These are phyloP conservation scores for Fomitopsis palustris DNA, from an alignment of 1,284 basidiomycete species.

Conservation along the genomic window DNA sequence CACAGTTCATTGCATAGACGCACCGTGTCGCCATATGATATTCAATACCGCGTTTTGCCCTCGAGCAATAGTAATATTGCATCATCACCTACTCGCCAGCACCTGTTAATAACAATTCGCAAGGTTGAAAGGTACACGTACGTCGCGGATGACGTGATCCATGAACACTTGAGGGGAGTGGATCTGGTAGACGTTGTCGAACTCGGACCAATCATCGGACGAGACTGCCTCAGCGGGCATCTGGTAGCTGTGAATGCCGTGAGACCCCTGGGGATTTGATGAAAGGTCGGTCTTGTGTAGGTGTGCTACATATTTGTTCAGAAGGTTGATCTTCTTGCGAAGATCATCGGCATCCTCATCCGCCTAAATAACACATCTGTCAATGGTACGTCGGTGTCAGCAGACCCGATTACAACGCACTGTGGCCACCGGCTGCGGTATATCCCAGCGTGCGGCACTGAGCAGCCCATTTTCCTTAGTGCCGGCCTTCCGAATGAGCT, in stretches of 20 bases:
- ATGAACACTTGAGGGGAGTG: constrained; percentile 86
- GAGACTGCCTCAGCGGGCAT: constrained; percentile 65
- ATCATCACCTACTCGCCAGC: constrained; percentile 60
- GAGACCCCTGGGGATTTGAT: constrained; percentile 30
- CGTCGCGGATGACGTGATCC: constrained; percentile 63
- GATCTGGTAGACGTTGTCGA: constrained; percentile 89
- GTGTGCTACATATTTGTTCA: constrained; percentile 60
- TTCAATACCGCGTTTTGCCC: constrained; percentile 73
- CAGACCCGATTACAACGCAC: background rate
- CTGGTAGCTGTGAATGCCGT: constrained; percentile 46
- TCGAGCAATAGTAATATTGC: constrained; percentile 88
- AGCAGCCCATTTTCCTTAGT: background rate
- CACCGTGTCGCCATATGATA: constrained; percentile 88
- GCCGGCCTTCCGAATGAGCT: constrained; percentile 2
- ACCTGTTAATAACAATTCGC: background rate
- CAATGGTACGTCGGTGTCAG: background rate
- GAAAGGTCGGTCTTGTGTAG: constrained; percentile 45
- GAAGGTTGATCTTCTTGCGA: constrained; percentile 52
- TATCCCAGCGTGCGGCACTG: background rate
- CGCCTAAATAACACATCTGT: background rate
- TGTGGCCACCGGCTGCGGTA: background rate
- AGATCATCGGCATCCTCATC: constrained; percentile 15
- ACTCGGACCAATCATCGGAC: constrained; percentile 74
- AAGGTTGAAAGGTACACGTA: constrained; percentile 5
- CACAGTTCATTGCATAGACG: constrained; percentile 16